Conservation (phyloP, 805 yeast species). For the Metschnikowia peoriensis region DNA sequence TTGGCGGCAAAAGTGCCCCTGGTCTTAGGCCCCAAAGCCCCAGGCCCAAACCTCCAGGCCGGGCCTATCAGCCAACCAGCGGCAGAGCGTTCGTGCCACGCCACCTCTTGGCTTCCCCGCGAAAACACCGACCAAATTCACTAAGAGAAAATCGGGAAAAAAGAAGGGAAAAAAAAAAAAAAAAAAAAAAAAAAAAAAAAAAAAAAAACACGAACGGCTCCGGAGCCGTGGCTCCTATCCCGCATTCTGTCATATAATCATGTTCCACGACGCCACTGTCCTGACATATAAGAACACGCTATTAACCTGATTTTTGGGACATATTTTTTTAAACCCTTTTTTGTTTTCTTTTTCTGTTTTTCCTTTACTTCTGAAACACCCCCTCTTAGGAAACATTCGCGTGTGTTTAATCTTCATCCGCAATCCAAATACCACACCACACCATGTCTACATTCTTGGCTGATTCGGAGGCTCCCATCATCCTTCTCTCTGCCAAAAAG, state of each 20-base stretch:
- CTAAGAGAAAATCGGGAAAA: background rate
- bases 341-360: too few relatives aligned
- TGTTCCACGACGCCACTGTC: background rate
- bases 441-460: slow-evolving; percentile 26
- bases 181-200: background rate
- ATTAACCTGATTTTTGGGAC: background rate
- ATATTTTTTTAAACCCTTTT: background rate
- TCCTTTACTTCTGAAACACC: too few relatives aligned
- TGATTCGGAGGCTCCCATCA: slow-evolving; percentile 44
- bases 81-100: background rate
- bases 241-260: background rate
- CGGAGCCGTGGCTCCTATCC: background rate
- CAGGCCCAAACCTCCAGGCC: too few relatives aligned
- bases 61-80: background rate
- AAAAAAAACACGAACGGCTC: background rate
- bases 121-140: background rate
- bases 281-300: too few relatives aligned
- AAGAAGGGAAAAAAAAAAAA: background rate
- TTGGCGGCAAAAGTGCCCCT: too few relatives aligned
- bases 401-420: background rate
- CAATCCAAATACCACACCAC: too few relatives aligned
- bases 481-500: slow-evolving; percentile 55
- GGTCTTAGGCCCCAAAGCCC: too few relatives aligned
- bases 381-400: too few relatives aligned
- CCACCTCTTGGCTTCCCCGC: slow-evolving; percentile 2